Base-by-base conservation (phyloP, 2,329 filamentous ascomycete species). In the Ophiostoma pallidulum region DNA sequence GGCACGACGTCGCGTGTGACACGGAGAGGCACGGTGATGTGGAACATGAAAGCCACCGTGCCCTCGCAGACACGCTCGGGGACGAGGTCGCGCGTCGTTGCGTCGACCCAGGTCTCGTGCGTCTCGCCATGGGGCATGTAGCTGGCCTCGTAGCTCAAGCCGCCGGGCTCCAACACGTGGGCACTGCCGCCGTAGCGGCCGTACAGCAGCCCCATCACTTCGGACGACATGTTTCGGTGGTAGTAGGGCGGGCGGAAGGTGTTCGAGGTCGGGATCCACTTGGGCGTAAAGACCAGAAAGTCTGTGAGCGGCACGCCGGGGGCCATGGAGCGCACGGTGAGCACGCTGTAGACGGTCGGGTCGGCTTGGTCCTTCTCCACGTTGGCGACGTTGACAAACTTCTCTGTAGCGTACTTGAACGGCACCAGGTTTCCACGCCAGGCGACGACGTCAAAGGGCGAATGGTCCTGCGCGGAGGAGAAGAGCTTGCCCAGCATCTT, bases 371-470 rank as follows among this genome's bases (percentile, higher is more conserved):
- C 80, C 55, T 72, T 74, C 8, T 70, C 74, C 43, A 78, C 72
- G 52, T 68, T 71, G 61, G 77, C 62, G 2, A 50, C 41, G 63
- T 73, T 72, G 70, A 82, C 59, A 67, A 82, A 65, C 49, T 73
- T 74, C 8, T 71, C 73, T 4, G 77, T 58, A 43, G 73, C 73
- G 57, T 78, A 78, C 59, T 77, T 77, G 62, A 70, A 76, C 0
- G 73, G 74, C 46, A 78, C 77, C 56, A 83, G 82, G 44, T 76
- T 79, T n/a, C 81, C 81, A 55, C 84, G 80, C 81, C 82, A 85
- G 2, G 79, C 81, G 0, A 84, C 51, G 1, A 52, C 31, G 31
- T 33, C 31, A 33, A 33, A 33, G n/a, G 31, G 31, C 31, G 31
- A 33, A 33, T 33, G 31, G 31, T 33, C 31, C n/a, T 33, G 31